Conservation (phyloP, 2,329 filamentous ascomycete genomes). For the Capronia epimyces region DNA sequence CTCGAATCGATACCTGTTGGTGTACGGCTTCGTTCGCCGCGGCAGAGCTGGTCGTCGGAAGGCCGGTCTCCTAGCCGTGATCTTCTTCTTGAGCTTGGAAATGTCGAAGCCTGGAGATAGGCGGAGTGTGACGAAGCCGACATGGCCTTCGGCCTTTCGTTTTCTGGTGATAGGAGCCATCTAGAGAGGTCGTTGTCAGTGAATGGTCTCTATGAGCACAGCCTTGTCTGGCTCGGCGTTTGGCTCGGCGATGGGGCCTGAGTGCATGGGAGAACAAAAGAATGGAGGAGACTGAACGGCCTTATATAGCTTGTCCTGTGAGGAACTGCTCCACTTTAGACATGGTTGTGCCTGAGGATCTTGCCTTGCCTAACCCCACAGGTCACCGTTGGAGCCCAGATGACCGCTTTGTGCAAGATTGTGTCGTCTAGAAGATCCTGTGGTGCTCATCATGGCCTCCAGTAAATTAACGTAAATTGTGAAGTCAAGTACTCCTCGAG, state of each 20-base stretch:
- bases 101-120: not conserved
- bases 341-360: not conserved
- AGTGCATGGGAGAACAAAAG: not conserved
- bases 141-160: not conserved
- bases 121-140: not conserved
- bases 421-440: not conserved
- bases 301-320: not conserved
- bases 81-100: not conserved
- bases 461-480: not conserved
- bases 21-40: conserved; percentile 2
- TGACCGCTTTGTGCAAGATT: not conserved
- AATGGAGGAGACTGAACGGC: not conserved
- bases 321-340: not conserved
- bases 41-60: not conserved
- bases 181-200: not conserved
- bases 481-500: not conserved
- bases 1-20: conserved; percentile 12
- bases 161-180: not conserved
- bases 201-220: not conserved
- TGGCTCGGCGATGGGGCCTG: not conserved
- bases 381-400: not conserved
- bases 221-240: not conserved
- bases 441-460: not conserved
- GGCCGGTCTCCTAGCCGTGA: not conserved
- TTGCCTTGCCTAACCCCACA: no score